Evolutionary conservation across 306 rosid genomes (phyloP), one percentile per base, ranked within the genome.

Genomic region (Herpetospermum pedunculosum): DNA sequence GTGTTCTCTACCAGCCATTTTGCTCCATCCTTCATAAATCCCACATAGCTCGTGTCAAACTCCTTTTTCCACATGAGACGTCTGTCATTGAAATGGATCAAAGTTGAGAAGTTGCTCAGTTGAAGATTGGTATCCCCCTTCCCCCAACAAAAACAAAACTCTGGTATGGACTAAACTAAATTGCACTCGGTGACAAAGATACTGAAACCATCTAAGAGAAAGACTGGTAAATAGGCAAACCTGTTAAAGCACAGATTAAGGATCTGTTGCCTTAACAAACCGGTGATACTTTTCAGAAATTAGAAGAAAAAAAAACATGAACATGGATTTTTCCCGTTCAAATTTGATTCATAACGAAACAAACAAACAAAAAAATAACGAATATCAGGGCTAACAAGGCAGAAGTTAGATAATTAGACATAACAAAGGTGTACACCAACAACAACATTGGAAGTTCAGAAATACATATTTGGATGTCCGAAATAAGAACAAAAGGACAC

Each of bases 1-100:
- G 96, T 90, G 86, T 90, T 90, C 60, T 90, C 90, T 73, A 83
- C 89, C 21, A 90, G 83, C 96, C 96, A 90, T 46, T 80, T 79
- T 32, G 93, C 93, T 47, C 96, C 96, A 72, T 90, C 93, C 79
- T 25, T 79, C 28, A 73, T 83, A 76, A 90, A 90, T 77, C 87
- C 96, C 62, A 83, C 89, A 64, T 80, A 90, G 82, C 89, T 88
- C 19, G 86, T 0, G 72, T 88, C 96, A 8, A 75, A 86, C 75
- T 88, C 90, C 83, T 78, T 90, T 80, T 78, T 68, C 77, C 79
- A 88, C 94, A 90, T 87, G 10, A 91, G 97, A 79, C 85, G 77
- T 91, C 92, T 88, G 81, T 77, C 21, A 25, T 82, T 32, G 52
- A n/a, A 43, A 81, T 25, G n/a, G 35, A 25, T 21, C 35, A 25